Conservation (phyloP, 208 protist species). For the Acanthamoeba royreba region DNA sequence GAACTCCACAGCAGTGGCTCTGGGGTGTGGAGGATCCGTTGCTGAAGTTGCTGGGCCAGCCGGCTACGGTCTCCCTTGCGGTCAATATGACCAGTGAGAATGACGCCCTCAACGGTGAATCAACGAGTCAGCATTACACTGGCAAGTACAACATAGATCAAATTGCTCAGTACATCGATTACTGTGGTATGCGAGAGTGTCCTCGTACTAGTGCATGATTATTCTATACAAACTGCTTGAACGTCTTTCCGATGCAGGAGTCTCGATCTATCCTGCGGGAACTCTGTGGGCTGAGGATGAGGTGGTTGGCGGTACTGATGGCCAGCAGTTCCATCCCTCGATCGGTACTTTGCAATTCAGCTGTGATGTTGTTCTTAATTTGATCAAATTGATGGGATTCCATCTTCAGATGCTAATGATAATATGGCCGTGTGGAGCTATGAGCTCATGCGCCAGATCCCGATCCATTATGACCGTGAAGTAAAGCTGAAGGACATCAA, state of each 20-base stretch:
- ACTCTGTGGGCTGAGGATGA: conserved; percentile 24
- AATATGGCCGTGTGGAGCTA: not conserved
- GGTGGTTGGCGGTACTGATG: not conserved
- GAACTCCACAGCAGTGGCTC: not conserved
- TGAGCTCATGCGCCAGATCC: conserved; percentile 26
- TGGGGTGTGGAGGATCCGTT: conserved; percentile 27
- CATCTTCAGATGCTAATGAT: not conserved
- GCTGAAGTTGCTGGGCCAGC: not conserved
- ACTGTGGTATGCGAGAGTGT: not conserved
- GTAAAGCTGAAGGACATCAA: not conserved
- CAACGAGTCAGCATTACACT: not conserved
- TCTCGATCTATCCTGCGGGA: not conserved
- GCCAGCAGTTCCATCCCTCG: not conserved
- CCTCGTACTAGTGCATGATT: too few relatives aligned
- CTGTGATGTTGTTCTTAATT: not conserved
- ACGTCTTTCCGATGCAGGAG: not conserved
- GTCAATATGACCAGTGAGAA: not conserved
- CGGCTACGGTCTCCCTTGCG: not conserved
- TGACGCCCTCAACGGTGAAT: not conserved
- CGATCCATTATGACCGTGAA: not conserved
- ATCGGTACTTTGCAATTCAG: not conserved
- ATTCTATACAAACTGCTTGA: too few relatives aligned
- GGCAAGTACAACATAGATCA: conserved; percentile 16
- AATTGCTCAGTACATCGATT: conserved; percentile 22
- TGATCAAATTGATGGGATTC: too few relatives aligned